A percentile compares a stretch with the other conserved stretches of the same genome.
phyloP scores from a whole-genome alignment of 2,329 filamentous ascomycete genomes.

The Leptodontidium sp. region DNA sequence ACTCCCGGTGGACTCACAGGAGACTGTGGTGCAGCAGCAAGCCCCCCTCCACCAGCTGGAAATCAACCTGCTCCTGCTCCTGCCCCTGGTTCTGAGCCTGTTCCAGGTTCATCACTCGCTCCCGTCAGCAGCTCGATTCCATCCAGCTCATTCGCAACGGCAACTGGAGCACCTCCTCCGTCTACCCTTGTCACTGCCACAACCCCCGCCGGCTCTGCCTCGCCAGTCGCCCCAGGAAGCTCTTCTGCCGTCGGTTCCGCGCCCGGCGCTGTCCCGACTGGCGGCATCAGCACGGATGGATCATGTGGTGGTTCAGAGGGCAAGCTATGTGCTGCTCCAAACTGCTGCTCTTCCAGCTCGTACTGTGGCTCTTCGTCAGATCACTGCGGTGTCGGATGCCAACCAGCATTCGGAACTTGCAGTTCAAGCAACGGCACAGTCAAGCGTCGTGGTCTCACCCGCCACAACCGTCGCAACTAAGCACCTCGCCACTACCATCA shows the following conservation, averaged over 20 bases:
- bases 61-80: not conserved
- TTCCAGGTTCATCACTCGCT: not conserved
- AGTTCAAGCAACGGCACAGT: no score
- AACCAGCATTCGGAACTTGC: not conserved
- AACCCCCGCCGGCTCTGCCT: no score
- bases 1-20: not conserved
- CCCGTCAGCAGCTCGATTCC: not conserved
- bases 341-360: not conserved
- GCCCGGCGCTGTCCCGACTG: not conserved
- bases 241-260: not conserved
- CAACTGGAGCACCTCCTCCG: no score
- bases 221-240: not conserved
- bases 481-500: no score
- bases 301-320: not conserved
- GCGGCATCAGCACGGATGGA: not conserved
- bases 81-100: not conserved
- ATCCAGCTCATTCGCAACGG: no score
- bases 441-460: no score
- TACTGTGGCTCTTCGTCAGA: not conserved
- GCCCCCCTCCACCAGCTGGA: not conserved
- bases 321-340: not conserved
- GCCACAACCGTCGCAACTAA: no score
- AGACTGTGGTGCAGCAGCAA: not conserved
- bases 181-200: no score
- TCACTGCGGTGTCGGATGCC: constrained; percentile 5